phyloP scores from a whole-genome alignment of 805 yeast genomes.

The Kazachstania kunashirensis region DNA sequence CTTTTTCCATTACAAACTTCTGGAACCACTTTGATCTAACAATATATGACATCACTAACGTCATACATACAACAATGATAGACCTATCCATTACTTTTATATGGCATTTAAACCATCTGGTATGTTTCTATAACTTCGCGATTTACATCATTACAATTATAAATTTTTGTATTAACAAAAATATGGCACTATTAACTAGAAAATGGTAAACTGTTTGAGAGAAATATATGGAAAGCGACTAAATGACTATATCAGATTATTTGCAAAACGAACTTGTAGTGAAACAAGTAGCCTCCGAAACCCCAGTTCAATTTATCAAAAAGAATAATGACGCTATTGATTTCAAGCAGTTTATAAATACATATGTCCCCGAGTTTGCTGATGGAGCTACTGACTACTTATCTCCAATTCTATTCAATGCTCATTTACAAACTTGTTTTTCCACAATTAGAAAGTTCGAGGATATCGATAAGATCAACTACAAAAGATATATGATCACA shows the following conservation, averaged over 20 bases:
- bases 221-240: too few species aligned
- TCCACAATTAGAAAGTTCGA: slow-evolving; percentile 44
- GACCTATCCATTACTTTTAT: background rate
- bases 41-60: background rate
- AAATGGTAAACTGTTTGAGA: too few species aligned
- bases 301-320: slow-evolving; percentile 1
- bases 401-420: slow-evolving; percentile 52
- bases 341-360: slow-evolving; percentile 26
- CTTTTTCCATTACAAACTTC: background rate
- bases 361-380: slow-evolving; percentile 36
- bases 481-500: slow-evolving; percentile 48
- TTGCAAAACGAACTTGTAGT: slow-evolving; percentile 3
- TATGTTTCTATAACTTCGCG: too few species aligned
- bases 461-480: slow-evolving; percentile 42
- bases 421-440: slow-evolving; percentile 60
- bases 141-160: too few species aligned
- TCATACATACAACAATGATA: background rate
- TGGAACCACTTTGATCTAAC: background rate
- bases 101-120: too few species aligned
- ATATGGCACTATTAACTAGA: too few species aligned
- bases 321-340: slow-evolving; percentile 6
- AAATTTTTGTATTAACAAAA: background rate
- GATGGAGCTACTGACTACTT: slow-evolving; percentile 38
- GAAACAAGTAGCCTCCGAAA: slow-evolving; percentile 3
- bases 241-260: slow-evolving; percentile 3